phyloP scores from a whole-genome alignment of 2,329 filamentous ascomycete species.

The Didymellaceae sp. region DNA sequence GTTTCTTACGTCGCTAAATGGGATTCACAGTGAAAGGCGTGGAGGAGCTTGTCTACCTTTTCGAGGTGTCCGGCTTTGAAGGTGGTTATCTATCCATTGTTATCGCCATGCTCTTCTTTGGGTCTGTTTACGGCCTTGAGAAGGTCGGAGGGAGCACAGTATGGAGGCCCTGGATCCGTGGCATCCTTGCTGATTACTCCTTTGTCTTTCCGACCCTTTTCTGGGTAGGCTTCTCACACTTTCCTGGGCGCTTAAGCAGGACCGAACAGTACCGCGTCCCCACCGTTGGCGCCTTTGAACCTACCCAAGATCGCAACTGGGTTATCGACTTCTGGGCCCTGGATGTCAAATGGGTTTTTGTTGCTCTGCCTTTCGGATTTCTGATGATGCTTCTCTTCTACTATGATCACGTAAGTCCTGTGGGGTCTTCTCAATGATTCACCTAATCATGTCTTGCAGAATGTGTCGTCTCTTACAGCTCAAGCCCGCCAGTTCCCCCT shows the following conservation, averaged over 20 bases:
- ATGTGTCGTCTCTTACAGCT: slow-evolving; percentile 60
- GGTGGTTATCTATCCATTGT: slow-evolving; percentile 59
- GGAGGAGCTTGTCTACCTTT: slow-evolving; percentile 61
- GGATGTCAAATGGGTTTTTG: slow-evolving; percentile 60
- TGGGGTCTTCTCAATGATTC: neutral
- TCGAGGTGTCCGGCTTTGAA: slow-evolving; percentile 48
- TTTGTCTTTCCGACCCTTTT: slow-evolving; percentile 57
- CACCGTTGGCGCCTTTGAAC: slow-evolving; percentile 55
- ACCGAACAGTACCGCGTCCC: slow-evolving; percentile 53
- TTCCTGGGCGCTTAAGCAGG: slow-evolving; percentile 55
- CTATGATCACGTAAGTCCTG: slow-evolving; percentile 57
- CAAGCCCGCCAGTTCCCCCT: slow-evolving; percentile 61
- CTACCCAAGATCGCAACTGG: slow-evolving; percentile 56
- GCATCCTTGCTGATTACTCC: slow-evolving; percentile 60
- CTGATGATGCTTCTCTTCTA: slow-evolving; percentile 63
- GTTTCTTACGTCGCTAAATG: neutral
- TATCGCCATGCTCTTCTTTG: slow-evolving; percentile 61
- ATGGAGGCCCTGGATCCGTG: slow-evolving; percentile 54
- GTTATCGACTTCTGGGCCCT: slow-evolving; percentile 62
- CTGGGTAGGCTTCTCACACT: slow-evolving; percentile 62
- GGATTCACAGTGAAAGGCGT: slow-evolving; percentile 58
- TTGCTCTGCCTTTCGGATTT: slow-evolving; percentile 61
- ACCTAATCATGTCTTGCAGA: slow-evolving; percentile 32
- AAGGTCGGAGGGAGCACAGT: slow-evolving; percentile 55
- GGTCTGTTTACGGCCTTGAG: slow-evolving; percentile 59